Conservation (phyloP, 2,329 filamentous ascomycete genomes). For the Zelopaecilomyces penicillatus region DNA sequence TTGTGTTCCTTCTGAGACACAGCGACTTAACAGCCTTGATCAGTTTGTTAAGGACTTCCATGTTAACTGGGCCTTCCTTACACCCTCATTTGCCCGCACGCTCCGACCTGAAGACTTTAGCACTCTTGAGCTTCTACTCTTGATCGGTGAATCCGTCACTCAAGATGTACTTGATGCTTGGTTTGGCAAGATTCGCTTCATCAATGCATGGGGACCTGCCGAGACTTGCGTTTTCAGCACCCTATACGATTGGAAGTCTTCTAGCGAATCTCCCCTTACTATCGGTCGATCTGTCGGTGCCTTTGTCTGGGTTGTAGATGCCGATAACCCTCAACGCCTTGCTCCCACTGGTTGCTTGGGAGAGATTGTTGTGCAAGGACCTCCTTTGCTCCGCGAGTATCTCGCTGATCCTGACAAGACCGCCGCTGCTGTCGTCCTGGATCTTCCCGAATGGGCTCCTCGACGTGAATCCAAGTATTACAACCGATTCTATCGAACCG, state of each 20-base stretch:
- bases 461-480: not conserved
- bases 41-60: conserved; percentile 1
- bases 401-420: conserved; percentile 6
- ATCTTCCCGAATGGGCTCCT: conserved; percentile 3
- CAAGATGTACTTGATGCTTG: too few relatives aligned
- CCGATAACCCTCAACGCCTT: not conserved
- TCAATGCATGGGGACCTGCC: too few relatives aligned
- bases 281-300: not conserved
- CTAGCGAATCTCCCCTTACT: conserved; percentile 13
- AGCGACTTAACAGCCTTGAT: conserved; percentile 6
- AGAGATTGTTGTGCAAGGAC: conserved; percentile 8
- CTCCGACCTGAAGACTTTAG: not conserved
- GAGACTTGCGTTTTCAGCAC: too few relatives aligned
- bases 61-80: conserved; percentile 6
- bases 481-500: not conserved
- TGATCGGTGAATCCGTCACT: too few relatives aligned
- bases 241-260: too few relatives aligned
- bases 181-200: too few relatives aligned
- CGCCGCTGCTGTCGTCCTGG: conserved; percentile 1
- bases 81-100: conserved; percentile 3
- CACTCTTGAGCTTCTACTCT: too few relatives aligned
- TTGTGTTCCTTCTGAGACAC: conserved; percentile 5
- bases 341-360: conserved; percentile 6
- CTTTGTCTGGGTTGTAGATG: conserved; percentile 6
- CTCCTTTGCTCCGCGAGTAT: conserved; percentile 8